Percentiles rank a stretch among this genome's conserved stretches.
phyloP scores from a whole-genome alignment of 768 basidiomycete species.

The Lactifluus piperatus region DNA sequence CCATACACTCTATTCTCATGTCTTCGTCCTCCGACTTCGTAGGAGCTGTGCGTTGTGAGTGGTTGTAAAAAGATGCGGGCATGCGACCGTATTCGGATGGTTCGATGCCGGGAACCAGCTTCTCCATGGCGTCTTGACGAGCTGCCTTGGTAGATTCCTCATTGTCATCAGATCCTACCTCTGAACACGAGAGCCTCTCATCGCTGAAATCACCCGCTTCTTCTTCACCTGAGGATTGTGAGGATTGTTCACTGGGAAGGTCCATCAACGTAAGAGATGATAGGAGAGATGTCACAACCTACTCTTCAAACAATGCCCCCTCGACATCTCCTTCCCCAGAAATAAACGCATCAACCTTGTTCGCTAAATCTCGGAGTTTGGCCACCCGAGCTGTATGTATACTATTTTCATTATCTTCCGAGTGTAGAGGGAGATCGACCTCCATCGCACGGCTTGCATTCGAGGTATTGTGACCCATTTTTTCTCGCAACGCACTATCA shows the following conservation, averaged over 20 bases:
- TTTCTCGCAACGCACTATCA: conserved; percentile 58
- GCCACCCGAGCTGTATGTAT: conserved; percentile 57
- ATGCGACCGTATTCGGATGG: conserved; percentile 85
- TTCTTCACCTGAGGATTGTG: too few relatives aligned
- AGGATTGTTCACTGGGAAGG: conserved; percentile 39
- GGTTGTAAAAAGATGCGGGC: conserved; percentile 59
- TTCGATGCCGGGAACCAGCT: conserved; percentile 71
- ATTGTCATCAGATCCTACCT: conserved; percentile 17
- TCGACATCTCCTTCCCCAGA: conserved; percentile 83
- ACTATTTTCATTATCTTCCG: conserved; percentile 37
- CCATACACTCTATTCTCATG: conserved; percentile 23
- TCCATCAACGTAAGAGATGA: background rate
- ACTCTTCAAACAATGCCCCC: conserved; percentile 91
- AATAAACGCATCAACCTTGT: conserved; percentile 84
- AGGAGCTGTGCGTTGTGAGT: conserved; percentile 58
- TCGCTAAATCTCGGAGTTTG: conserved; percentile 66
- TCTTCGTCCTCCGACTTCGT: conserved; percentile 37
- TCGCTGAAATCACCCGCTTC: conserved; percentile 44
- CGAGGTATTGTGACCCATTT: conserved; percentile 21
- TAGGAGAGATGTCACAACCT: conserved; percentile 24
- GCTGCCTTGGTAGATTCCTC: conserved; percentile 28
- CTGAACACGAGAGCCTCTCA: conserved; percentile 33
- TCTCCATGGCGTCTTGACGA: conserved; percentile 62
- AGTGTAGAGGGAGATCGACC: conserved; percentile 30
- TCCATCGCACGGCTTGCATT: conserved; percentile 38